phyloP scores from a whole-genome alignment of 306 rosid genomes.

The Purshia tridentata region DNA sequence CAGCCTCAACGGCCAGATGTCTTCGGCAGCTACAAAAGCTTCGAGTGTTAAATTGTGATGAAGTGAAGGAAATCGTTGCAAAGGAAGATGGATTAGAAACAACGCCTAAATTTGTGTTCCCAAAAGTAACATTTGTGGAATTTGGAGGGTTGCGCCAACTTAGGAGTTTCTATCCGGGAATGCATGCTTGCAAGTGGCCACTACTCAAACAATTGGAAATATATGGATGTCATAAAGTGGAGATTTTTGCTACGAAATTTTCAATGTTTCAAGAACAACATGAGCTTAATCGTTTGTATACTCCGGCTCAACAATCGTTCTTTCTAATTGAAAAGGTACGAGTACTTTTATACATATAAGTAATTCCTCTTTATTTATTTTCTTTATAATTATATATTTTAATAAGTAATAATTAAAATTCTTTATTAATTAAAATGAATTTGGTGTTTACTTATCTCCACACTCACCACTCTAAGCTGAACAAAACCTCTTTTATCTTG shows the following conservation, averaged over 20 bases:
- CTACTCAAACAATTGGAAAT: not conserved
- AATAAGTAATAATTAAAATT: no score
- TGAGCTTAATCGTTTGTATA: no score
- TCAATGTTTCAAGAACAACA: not conserved
- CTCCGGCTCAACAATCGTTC: not conserved
- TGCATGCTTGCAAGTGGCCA: slow-evolving; percentile 22
- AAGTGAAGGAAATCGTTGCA: slow-evolving; percentile 19
- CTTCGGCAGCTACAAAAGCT: slow-evolving; percentile 18
- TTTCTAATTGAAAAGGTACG: slow-evolving; percentile 21
- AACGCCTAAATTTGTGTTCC: slow-evolving; percentile 8
- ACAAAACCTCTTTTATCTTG: no score
- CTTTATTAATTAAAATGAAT: no score
- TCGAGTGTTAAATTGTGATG: slow-evolving; percentile 20
- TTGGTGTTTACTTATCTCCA: no score
- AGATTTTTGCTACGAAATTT: not conserved
- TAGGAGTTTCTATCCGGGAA: slow-evolving; percentile 11
- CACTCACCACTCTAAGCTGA: no score
- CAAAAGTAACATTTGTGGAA: not conserved
- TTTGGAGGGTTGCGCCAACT: not conserved
- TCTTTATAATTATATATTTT: no score
- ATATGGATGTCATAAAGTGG: rapidly evolving
- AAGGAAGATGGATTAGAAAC: not conserved
- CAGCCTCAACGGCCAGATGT: slow-evolving; percentile 27
- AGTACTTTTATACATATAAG: not conserved
- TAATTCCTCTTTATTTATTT: no score